Base-by-base conservation (phyloP, 176 grass and related monocot species). In the Bromus sterilis region DNA sequence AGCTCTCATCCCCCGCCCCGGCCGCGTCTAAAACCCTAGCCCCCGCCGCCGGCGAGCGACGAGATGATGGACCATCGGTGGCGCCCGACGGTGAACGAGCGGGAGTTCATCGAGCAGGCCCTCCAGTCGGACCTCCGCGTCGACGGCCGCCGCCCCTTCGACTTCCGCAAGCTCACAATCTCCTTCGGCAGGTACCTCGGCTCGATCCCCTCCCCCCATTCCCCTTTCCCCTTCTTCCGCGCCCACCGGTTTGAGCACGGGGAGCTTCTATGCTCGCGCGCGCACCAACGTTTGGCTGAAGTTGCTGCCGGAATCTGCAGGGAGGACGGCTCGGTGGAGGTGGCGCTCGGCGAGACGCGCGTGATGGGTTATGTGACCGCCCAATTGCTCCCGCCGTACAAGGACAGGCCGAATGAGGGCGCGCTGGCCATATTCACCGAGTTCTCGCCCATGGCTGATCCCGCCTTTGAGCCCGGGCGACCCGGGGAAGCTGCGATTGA, bases 391-490 rank as follows among this genome's bases (percentile, higher is more conserved):
- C 93, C 79, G 80, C 96, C 96, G 5, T 99, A 93, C 87, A 85
- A 85, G 83, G 96, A 99, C 49, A 93, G 91, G 80, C 90, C 96
- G 4, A 93, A 99, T 59, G 96, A 99, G 66, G 96, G 96, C 28
- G 90, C 84, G 26, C 79, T 99, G 24, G 78, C 91, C 40, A 93
- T 99, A 69, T 99, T 93, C 71, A 99, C 93, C 1, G 96, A 99
- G 80, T 99, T 99, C 79, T 99, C 96, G 3, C 96, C 96, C 59
- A 99, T 99, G 96, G 93, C 96, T 5, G 96, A 99, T 78, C 96
- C 96, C 0, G 86, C 91, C 37, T 99, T 99, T 18, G 93, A 99
- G 79, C 83, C 93, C 0, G 96, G 93, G 26, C 79, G 93, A 6
- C 93, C 96, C 0, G 89, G 91, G n/a, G 93, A 99, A 73, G 91